Evolutionary conservation across 805 yeast genomes (phyloP), one percentile per base, ranked within the genome.

Genomic region (Starmerella davenportii): DNA sequence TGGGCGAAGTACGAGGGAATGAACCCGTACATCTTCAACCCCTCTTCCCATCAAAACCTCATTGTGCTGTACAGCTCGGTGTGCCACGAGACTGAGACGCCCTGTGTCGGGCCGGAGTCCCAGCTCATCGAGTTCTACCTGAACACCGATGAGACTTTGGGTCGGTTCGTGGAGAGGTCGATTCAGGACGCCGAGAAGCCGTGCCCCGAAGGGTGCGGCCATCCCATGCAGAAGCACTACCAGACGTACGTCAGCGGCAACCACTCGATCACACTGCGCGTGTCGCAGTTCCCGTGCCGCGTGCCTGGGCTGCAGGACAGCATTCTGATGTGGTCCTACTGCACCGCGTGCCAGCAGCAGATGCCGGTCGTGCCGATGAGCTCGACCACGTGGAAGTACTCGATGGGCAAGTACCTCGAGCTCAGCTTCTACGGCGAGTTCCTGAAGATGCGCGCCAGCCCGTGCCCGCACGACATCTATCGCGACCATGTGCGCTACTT

Each of bases 341-440:
- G 99, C 56, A 79, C 77, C 41, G 66, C 64, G 36, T 90, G 99
- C 55, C 70, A 74, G 13, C 69, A 66, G 28, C 64, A 76, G 0
- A 74, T 93, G 2, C 90, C 95, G 0, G 73, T 78, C 4, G 60
- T 76, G 13, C 79, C 80, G 16, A 72, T 92, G 76, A 78, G 79
- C 49, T 87, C 82, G 36, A 74, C 74, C 30, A 75, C 95, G 0
- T 85, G 92, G 76, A 82, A 76, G 51, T 76, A 75, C 46, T 87
- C 96, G 0, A 76, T 90, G 57, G 98, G 96, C 0, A 92, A 92
- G 53, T 90, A 79, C 53, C 61, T 90, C 19, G 96, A 90, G 59
- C 61, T 85, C 18, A 64, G 78, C 23, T 85, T 85, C 53, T 82
- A 93, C 79, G 70, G 78, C 39, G 58, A 63, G 27, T 63, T 61